Conservation (phyloP, 2,329 filamentous ascomycete genomes). For the Exutisphaerella laricina region DNA sequence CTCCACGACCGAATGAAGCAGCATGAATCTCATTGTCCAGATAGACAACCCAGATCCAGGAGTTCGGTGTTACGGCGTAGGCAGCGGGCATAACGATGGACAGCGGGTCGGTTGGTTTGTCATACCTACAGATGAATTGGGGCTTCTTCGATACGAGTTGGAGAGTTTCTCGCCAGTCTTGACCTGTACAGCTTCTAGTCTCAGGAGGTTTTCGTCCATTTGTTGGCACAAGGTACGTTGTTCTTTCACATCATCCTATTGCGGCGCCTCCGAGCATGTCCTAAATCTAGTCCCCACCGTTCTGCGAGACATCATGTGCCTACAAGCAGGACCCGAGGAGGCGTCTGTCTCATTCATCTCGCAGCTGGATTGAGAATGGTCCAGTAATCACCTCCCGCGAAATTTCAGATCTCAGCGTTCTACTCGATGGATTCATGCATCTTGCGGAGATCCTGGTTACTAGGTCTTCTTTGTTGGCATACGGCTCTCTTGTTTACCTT, state of each 20-base stretch:
- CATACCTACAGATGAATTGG: neutral
- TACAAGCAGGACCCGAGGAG: conserved; percentile 1
- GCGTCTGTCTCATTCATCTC: conserved; percentile 1
- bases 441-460: conserved; percentile 6
- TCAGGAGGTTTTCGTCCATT: neutral
- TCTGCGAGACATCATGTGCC: conserved; percentile 6
- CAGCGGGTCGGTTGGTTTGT: neutral
- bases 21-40: conserved; percentile 26
- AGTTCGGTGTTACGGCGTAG: conserved; percentile 16
- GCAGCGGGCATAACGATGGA: neutral
- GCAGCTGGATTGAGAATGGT: conserved; percentile 4
- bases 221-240: neutral
- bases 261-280: conserved; percentile 9
- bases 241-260: conserved; percentile 8
- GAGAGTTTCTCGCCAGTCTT: conserved; percentile 3
- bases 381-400: neutral
- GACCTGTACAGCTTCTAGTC: conserved; percentile 5
- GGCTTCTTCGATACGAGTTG: neutral
- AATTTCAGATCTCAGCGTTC: conserved; percentile 6
- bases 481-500: conserved; percentile 9
- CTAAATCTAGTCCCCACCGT: conserved; percentile 6
- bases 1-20: conserved; percentile 29
- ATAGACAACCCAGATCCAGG: conserved; percentile 13
- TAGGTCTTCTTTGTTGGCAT: conserved; percentile 13
- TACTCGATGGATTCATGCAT: conserved; percentile 6